These are phyloP conservation scores for Colletotrichum endophyticum DNA, from an alignment of 2,329 filamentous ascomycete genomes.

Conservation along the genomic window DNA sequence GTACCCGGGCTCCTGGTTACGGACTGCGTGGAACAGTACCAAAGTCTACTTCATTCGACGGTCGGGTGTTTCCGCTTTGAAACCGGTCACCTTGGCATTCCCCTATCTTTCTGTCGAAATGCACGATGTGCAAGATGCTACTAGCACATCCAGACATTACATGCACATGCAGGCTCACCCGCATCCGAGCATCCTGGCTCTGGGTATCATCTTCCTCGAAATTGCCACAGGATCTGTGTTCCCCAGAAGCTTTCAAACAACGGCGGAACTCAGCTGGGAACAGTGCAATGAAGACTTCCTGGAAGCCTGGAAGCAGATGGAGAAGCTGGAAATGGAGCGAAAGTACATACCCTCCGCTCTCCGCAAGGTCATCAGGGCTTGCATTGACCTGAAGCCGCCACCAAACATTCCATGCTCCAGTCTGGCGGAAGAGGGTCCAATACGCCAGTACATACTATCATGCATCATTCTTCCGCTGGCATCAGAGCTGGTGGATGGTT, in stretches of 20 bases:
- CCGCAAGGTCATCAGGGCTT: not conserved
- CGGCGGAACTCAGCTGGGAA: accelerated
- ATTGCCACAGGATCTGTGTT: not conserved
- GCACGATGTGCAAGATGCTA: not conserved
- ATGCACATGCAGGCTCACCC: not conserved
- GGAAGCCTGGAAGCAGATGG: not conserved
- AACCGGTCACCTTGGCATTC: not conserved
- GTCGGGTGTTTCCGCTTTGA: accelerated
- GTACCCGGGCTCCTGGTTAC: not conserved
- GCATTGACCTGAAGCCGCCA: not conserved
- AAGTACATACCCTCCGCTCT: not conserved
- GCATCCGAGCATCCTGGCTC: not conserved
- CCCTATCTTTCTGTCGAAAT: not conserved
- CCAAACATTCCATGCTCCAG: accelerated
- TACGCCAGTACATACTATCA: not conserved
- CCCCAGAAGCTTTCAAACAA: accelerated
- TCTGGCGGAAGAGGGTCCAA: not conserved
- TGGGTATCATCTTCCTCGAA: not conserved
- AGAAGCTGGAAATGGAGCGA: not conserved
- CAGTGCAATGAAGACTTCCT: not conserved
- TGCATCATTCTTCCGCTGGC: not conserved
- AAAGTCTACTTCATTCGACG: not conserved
- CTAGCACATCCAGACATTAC: accelerated
- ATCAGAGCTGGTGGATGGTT: not conserved
- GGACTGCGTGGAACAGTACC: not conserved